These are phyloP conservation scores for Lithocarpus polystachyus DNA, from an alignment of 306 rosid genomes.

Conservation along the genomic window DNA sequence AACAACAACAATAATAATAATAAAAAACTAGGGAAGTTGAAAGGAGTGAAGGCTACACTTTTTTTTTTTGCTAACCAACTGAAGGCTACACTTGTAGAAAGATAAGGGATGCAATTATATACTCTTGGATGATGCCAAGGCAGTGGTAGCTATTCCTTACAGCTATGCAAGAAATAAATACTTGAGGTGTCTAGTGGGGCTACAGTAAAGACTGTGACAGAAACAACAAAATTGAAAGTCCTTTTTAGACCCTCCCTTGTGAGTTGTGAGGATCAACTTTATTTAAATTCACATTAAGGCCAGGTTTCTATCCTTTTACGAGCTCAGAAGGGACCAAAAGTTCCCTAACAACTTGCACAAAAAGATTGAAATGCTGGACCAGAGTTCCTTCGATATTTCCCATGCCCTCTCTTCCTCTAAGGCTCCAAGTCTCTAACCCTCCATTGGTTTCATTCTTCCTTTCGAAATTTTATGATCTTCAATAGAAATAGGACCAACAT, in stretches of 20 bases:
- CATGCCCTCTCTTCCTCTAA: not conserved
- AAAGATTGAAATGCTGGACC: conserved; percentile 7
- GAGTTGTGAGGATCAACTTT: conserved; percentile 36
- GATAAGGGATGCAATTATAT: not conserved
- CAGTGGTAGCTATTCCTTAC: not conserved
- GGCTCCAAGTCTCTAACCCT: not conserved
- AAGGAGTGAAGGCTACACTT: not conserved
- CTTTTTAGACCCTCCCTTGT: not conserved
- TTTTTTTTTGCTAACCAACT: no score
- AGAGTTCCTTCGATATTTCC: not conserved
- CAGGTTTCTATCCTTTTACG: conserved; percentile 30
- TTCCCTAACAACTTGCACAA: conserved; percentile 26
- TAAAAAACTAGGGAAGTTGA: not conserved
- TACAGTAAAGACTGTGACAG: conserved; percentile 1
- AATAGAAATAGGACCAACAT: not conserved
- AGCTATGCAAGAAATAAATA: not conserved
- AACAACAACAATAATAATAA: no score
- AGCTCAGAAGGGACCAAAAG: conserved; percentile 9
- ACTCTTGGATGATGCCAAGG: not conserved
- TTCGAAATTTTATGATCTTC: not conserved
- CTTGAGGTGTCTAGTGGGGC: conserved; percentile 9
- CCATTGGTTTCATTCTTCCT: not conserved
- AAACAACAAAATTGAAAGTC: conserved; percentile 14
- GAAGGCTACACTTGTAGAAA: not conserved
- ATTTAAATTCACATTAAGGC: conserved; percentile 20